Base-by-base conservation (phyloP, 345 rosid species). In the Bretschneidera sinensis region DNA sequence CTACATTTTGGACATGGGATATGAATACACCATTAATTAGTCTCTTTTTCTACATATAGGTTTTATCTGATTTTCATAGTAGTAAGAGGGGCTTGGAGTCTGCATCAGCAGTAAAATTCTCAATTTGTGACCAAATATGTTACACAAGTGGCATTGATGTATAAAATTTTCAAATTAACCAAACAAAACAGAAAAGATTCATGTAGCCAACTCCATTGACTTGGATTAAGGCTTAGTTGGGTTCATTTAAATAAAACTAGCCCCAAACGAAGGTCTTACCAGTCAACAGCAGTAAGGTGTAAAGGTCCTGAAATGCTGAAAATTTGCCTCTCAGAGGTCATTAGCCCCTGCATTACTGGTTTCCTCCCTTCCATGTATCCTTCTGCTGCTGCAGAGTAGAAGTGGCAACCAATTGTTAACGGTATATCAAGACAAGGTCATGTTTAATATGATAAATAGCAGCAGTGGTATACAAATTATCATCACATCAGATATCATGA, bases 281-380 rank as follows among this genome's bases (percentile, higher is more conserved):
- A 84, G 61, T 87, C 83, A 69, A 82, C 54, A 60, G 51, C 52
- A 57, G 79, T 63, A 54, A 87, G 74, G 31, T 82, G 79, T 47
- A 74, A 64, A 5, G 95, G 90, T 53, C 95, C 90, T 49, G 79
- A 77, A 15, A 72, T 28, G 62, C 60, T 62, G 64, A 84, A 82
- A 21, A 74, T 76, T 72, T 84, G 73, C 59, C 77, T 71, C 48
- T 59, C 68, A 20, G 78, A 65, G 20, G 68, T 58, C 48, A 62
- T 62, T 11, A 48, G 19, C 14, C 50, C 61, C 47, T 51, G 62
- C 43, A 6, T 60, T 9, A 17, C 56, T n/a, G 10, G 11, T 43
- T 50, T 57, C 54, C 18, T 39, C 21, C 31, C 74, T 47, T 63
- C 24, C 68, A 51, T 69, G 17, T 39, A 48, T 14, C 54, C 60